A percentile compares a stretch with the other conserved stretches of the same genome.
Conservation (phyloP, 371 early-diverging fungal species). For the Paraphysoderma sedebokerense region DNA sequence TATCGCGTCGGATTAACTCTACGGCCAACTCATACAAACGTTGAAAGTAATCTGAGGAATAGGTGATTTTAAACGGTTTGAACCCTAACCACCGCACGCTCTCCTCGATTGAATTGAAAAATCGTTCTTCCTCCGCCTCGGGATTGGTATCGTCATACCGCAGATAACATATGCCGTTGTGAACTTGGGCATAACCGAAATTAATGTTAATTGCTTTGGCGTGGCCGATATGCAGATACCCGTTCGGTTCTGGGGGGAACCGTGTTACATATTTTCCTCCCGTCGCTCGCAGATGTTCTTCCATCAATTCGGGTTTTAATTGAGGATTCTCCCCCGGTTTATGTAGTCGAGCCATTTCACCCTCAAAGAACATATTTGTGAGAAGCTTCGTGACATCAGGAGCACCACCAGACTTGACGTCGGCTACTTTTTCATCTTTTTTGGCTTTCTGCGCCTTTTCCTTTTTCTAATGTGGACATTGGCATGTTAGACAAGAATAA, state of each 20-base stretch:
- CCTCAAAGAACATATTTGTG: conserved; percentile 61
- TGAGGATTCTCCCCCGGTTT: conserved; percentile 97
- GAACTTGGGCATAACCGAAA: conserved; percentile 92
- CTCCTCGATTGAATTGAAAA: conserved; percentile 90
- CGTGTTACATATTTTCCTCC: conserved; percentile 92
- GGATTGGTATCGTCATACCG: conserved; percentile 99
- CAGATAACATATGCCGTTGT: conserved; percentile 84
- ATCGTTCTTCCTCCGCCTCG: conserved; percentile 92
- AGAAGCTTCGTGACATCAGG: conserved; percentile 1
- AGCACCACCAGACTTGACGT: background rate
- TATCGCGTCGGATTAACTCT: conserved; percentile 73
- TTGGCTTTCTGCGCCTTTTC: conserved; percentile 15
- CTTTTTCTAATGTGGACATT: conserved; percentile 12
- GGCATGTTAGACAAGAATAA: too few species aligned
- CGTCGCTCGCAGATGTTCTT: conserved; percentile 84
- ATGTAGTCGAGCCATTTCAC: conserved; percentile 84
- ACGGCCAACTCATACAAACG: conserved; percentile 81
- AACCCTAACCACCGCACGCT: conserved; percentile 97
- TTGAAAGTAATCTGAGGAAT: conserved; percentile 97
- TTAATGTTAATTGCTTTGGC: conserved; percentile 99
- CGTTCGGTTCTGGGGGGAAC: conserved; percentile 99
- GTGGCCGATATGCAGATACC: conserved; percentile 98
- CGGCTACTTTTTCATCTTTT: conserved; percentile 7
- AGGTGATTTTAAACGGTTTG: conserved; percentile 82
- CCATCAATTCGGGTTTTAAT: conserved; percentile 77